Conservation (phyloP, 768 basidiomycete genomes). For the Suillus decipiens region DNA sequence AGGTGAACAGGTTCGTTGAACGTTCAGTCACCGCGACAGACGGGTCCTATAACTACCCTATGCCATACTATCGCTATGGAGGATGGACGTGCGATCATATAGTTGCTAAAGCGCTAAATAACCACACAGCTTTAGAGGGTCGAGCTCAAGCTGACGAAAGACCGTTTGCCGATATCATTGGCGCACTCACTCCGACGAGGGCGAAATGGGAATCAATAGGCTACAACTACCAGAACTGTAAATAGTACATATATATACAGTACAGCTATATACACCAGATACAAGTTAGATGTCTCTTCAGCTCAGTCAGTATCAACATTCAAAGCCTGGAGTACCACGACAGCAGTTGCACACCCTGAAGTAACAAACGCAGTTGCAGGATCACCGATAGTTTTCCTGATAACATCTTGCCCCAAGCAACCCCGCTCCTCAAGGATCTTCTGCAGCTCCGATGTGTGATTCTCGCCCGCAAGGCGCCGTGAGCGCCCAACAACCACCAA, state of each 20-base stretch:
- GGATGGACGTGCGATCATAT: too few species aligned
- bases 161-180: too few species aligned
- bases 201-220: too few species aligned
- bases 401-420: conserved; percentile 24
- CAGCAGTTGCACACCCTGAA: conserved; percentile 53
- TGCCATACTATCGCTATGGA: too few species aligned
- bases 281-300: background rate
- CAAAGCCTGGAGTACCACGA: conserved; percentile 71
- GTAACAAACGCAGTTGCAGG: conserved; percentile 77
- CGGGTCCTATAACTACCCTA: too few species aligned
- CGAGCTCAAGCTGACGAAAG: too few species aligned
- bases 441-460: conserved; percentile 60
- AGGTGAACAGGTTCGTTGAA: too few species aligned
- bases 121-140: too few species aligned
- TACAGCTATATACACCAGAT: background rate
- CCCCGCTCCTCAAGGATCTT: conserved; percentile 40
- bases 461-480: conserved; percentile 63
- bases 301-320: conserved; percentile 21
- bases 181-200: too few species aligned
- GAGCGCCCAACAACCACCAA: conserved; percentile 78
- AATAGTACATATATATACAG: background rate
- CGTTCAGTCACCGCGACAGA: too few species aligned
- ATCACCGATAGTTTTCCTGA: conserved; percentile 85
- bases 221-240: too few species aligned
- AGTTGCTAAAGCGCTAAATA: too few species aligned